A percentile compares a stretch with the other conserved stretches of the same genome.
Evolutionary conservation across 129 eudicot genomes (phyloP).

Genomic region (Calendula officinalis): DNA sequence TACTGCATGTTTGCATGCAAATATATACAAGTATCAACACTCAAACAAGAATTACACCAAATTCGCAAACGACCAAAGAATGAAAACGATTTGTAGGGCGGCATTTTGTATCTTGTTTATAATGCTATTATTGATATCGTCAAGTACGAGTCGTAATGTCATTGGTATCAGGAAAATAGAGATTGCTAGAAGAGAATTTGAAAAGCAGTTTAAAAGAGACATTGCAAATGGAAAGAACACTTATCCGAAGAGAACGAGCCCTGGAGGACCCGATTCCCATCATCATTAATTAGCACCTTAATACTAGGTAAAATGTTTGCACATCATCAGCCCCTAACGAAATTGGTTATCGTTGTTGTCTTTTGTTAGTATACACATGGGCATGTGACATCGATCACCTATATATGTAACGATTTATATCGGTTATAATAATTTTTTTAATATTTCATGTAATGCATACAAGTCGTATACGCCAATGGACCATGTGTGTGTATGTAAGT

Average conservation of each 20-base stretch:
- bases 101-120: constrained; percentile 2
- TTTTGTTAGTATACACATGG: neutral
- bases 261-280: constrained; percentile 42
- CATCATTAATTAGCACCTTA: constrained; percentile 34
- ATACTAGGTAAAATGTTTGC: neutral
- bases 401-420: too few relatives aligned
- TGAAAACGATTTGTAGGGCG: constrained; percentile 20
- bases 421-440: too few relatives aligned
- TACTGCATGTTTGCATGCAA: neutral
- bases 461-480: too few relatives aligned
- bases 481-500: too few relatives aligned
- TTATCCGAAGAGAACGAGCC: constrained; percentile 24
- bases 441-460: too few relatives aligned
- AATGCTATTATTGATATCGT: constrained; percentile 24
- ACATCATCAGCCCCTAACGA: too few relatives aligned
- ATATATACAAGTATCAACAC: neutral
- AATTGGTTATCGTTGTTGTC: too few relatives aligned
- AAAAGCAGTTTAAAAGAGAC: constrained; percentile 30
- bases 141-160: constrained; percentile 4
- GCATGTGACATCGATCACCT: too few relatives aligned
- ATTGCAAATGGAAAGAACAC: constrained; percentile 17
- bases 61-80: constrained; percentile 7
- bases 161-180: constrained; percentile 24
- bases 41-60: constrained; percentile 14
- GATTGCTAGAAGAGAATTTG: constrained; percentile 35